Evolutionary conservation across 1,284 basidiomycete genomes (phyloP).

Genomic region (Stygiomarasmius scandens): DNA sequence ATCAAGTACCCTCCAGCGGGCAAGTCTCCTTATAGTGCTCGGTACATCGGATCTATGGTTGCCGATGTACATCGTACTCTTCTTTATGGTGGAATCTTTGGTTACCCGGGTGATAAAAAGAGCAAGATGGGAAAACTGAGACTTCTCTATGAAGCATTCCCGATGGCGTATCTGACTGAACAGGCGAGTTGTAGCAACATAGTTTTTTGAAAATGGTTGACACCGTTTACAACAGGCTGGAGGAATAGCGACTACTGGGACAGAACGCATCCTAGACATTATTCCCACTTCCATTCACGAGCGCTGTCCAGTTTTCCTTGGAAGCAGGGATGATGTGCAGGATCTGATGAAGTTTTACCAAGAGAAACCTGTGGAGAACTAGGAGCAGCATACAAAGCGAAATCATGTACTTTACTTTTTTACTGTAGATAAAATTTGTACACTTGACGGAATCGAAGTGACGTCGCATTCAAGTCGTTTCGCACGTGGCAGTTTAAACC

Average conservation of each 20-base stretch:
- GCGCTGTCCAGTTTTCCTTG: constrained; percentile 92
- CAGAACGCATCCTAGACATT: constrained; percentile 90
- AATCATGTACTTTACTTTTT: background rate
- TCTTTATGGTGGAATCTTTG: constrained; percentile 98
- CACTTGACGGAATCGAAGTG: background rate
- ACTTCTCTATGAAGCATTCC: constrained; percentile 97
- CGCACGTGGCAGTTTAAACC: background rate
- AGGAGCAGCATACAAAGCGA: constrained; percentile 21
- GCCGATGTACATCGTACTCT: constrained; percentile 96
- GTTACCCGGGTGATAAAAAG: constrained; percentile 98
- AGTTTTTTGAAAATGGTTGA: background rate
- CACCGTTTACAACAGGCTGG: constrained; percentile 67
- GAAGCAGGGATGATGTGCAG: constrained; percentile 91
- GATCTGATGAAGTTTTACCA: constrained; percentile 86
- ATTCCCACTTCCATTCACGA: constrained; percentile 90
- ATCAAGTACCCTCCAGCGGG: constrained; percentile 88
- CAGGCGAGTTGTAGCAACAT: constrained; percentile 60
- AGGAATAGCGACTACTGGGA: constrained; percentile 94
- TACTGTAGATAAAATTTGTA: background rate
- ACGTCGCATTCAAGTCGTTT: background rate
- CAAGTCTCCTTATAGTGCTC: constrained; percentile 85
- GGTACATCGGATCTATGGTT: constrained; percentile 99
- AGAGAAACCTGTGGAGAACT: constrained; percentile 32
- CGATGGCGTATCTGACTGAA: constrained; percentile 97
- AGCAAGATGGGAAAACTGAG: constrained; percentile 94